Conservation (phyloP, 2,329 filamentous ascomycete species). For the Clonostachys byssicola region DNA sequence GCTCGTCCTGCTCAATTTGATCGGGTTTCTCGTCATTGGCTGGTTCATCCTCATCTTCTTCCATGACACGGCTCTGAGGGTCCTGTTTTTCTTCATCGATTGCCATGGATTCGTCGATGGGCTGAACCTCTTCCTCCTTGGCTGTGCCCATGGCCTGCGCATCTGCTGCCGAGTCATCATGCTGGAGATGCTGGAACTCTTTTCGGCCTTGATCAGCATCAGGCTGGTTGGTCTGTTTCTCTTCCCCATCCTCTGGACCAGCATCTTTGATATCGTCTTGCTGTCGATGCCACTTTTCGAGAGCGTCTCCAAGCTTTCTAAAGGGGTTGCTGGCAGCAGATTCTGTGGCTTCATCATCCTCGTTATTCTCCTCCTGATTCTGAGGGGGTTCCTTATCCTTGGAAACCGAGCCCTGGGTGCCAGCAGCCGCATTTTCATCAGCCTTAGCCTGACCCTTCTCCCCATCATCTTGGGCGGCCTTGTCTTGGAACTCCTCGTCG, state of each 20-base stretch:
- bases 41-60: constrained; percentile 43
- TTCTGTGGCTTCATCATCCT: constrained; percentile 38
- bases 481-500: constrained; percentile 55
- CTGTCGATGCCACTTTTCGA: constrained; percentile 90
- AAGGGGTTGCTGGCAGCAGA: constrained; percentile 63
- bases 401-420: constrained; percentile 56
- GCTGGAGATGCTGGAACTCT: constrained; percentile 91
- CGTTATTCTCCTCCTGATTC: constrained; percentile 31
- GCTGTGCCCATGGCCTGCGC: constrained; percentile 88
- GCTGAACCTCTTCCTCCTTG: constrained; percentile 79
- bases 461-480: constrained; percentile 62
- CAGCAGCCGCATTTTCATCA: constrained; percentile 57
- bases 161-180: constrained; percentile 78
- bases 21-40: constrained; percentile 38
- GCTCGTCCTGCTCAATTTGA: constrained; percentile 25
- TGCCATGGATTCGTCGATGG: constrained; percentile 84
- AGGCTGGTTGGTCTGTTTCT: constrained; percentile 35
- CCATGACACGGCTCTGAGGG: constrained; percentile 39
- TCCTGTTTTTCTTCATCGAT: constrained; percentile 67
- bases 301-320: constrained; percentile 88
- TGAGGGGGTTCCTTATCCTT: constrained; percentile 10
- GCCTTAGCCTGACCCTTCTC: constrained; percentile 61
- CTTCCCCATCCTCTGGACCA: constrained; percentile 42
- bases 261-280: constrained; percentile 73
- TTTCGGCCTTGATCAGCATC: constrained; percentile 67